Conservation (phyloP, 371 early-diverging fungal species). For the Lichtheimia ornata region DNA sequence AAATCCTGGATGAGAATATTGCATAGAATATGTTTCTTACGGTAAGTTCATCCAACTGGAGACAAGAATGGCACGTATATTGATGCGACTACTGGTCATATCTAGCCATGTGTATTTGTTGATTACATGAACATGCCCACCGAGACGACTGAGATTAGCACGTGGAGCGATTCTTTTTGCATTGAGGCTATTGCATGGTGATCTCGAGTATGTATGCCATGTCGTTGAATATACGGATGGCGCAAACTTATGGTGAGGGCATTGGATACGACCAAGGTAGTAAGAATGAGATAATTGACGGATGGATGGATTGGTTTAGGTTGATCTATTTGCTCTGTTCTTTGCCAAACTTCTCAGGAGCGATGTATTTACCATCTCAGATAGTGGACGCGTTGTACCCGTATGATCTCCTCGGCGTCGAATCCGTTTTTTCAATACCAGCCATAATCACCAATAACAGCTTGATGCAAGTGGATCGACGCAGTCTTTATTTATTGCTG, state of each 20-base stretch:
- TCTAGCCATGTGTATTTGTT: constrained; percentile 45
- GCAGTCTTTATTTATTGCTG: too few relatives aligned
- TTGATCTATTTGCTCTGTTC: constrained; percentile 40
- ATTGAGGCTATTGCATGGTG: constrained; percentile 43
- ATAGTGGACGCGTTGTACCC: constrained; percentile 37
- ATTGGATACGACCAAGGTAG: not conserved
- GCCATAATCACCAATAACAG: constrained; percentile 50
- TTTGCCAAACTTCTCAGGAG: constrained; percentile 48
- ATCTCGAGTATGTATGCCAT: constrained; percentile 54
- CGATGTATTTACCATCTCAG: constrained; percentile 44
- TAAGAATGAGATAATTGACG: not conserved
- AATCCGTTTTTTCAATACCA: constrained; percentile 45
- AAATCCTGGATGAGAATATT: constrained; percentile 49
- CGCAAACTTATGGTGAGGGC: constrained; percentile 50
- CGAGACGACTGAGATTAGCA: constrained; percentile 52
- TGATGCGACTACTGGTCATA: not conserved
- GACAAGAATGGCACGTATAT: not conserved
- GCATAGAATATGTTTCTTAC: constrained; percentile 50
- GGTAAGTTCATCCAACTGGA: constrained; percentile 20
- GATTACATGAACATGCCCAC: constrained; percentile 56
- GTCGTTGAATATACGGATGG: constrained; percentile 49
- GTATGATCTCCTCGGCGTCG: constrained; percentile 38
- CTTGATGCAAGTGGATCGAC: constrained; percentile 13
- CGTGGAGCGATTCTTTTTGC: constrained; percentile 53
- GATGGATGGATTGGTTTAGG: constrained; percentile 20